These are phyloP conservation scores for Globisporangium solare DNA, from an alignment of 352 stramenopile genomes.

Conservation along the genomic window DNA sequence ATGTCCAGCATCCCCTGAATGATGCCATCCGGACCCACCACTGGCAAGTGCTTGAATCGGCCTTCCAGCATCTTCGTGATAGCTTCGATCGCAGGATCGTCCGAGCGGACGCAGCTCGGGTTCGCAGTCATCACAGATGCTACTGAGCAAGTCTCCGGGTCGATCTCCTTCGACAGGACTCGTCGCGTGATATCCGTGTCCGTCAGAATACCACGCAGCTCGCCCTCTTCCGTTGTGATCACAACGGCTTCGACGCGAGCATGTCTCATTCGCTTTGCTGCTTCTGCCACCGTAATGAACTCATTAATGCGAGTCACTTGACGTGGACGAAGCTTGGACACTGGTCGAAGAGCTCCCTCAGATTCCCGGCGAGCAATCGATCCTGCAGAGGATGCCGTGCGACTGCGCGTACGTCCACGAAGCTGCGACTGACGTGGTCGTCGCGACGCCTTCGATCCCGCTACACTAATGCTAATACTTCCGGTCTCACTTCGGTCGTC, in stretches of 20 bases:
- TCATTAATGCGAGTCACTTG: constrained; percentile 83
- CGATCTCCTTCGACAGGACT: constrained; percentile 76
- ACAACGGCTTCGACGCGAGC: constrained; percentile 83
- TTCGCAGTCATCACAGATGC: constrained; percentile 83
- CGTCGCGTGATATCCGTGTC: constrained; percentile 84
- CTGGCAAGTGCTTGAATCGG: constrained; percentile 84
- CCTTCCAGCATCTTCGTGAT: constrained; percentile 89
- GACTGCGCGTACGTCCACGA: constrained; percentile 30
- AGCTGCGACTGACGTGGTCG: constrained; percentile 21
- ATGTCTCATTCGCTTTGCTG: constrained; percentile 75
- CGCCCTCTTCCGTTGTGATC: constrained; percentile 77
- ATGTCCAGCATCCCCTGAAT: constrained; percentile 88
- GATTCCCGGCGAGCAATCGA: constrained; percentile 44
- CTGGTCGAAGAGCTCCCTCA: constrained; percentile 64
- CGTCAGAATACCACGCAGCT: constrained; percentile 81
- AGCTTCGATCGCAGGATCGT: constrained; percentile 80
- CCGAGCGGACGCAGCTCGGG: constrained; percentile 71
- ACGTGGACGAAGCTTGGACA: constrained; percentile 75
- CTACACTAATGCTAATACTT: constrained; percentile 58
- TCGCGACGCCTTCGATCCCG: constrained; percentile 41
- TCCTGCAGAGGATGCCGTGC: constrained; percentile 42
- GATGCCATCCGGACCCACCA: constrained; percentile 63
- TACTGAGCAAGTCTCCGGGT: constrained; percentile 75
- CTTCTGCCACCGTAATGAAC: constrained; percentile 83
- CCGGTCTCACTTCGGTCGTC: constrained; percentile 62